Conservation (phyloP, 441 rosid genomes). For the Adansonia gregorii region DNA sequence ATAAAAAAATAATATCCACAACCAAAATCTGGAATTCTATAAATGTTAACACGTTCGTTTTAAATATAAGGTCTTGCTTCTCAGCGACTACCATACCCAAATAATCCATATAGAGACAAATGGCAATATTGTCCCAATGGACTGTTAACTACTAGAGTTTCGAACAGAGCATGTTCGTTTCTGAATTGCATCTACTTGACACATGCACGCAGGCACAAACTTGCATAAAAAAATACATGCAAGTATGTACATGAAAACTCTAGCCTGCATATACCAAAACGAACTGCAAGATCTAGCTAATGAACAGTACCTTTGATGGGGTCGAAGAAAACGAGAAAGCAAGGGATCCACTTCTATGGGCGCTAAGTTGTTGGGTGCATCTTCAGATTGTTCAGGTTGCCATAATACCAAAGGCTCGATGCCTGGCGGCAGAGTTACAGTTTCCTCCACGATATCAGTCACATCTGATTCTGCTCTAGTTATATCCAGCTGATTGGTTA, state of each 20-base stretch:
- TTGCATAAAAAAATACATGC: neutral
- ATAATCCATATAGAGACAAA: neutral
- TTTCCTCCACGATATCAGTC: conserved; percentile 58
- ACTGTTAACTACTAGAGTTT: conserved; percentile 10
- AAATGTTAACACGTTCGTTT: neutral
- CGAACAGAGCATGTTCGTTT: neutral
- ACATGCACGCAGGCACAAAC: neutral
- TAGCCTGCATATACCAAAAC: neutral
- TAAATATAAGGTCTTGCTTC: neutral
- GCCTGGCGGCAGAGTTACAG: conserved; percentile 74
- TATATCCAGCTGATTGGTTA: conserved; percentile 42
- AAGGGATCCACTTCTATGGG: conserved; percentile 75
- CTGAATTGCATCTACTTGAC: conserved; percentile 8
- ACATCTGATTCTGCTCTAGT: conserved; percentile 31
- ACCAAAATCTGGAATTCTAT: neutral
- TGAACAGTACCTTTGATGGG: conserved; percentile 87
- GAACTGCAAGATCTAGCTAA: neutral
- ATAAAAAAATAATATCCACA: conserved; percentile 10
- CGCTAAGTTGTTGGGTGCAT: conserved; percentile 38
- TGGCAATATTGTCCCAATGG: conserved; percentile 10
- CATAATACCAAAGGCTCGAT: conserved; percentile 83
- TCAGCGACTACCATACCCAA: neutral
- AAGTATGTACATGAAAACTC: neutral
- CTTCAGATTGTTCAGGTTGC: conserved; percentile 70
- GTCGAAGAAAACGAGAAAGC: conserved; percentile 91